phyloP scores from a whole-genome alignment of 2,329 filamentous ascomycete genomes.

The Verticillium nubilum region DNA sequence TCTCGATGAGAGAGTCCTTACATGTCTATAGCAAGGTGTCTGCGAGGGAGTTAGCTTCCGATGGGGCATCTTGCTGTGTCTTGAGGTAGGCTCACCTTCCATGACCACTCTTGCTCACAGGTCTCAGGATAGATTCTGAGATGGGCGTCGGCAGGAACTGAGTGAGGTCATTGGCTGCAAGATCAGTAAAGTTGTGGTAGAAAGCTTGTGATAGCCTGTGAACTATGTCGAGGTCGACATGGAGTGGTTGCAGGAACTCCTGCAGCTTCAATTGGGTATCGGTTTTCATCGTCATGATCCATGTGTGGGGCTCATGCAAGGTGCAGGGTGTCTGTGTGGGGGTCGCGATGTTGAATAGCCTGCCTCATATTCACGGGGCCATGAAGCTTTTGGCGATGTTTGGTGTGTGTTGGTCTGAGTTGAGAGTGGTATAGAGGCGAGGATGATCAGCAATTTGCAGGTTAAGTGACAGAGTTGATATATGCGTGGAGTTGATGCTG shows the following conservation, averaged over 20 bases:
- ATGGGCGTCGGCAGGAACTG: conserved; percentile 60
- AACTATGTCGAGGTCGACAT: conserved; percentile 39
- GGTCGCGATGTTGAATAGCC: background rate
- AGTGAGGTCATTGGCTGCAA: conserved; percentile 46
- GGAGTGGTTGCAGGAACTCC: conserved; percentile 46
- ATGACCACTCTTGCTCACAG: conserved; percentile 32
- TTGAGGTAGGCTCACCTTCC: conserved; percentile 37
- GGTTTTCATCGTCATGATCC: conserved; percentile 16
- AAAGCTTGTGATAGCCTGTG: conserved; percentile 43
- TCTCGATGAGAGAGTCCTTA: conserved; percentile 30
- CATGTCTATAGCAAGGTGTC: conserved; percentile 61
- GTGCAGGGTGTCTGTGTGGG: background rate
- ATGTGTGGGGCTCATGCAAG: background rate
- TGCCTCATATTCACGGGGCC: background rate
- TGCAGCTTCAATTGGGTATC: conserved; percentile 9
- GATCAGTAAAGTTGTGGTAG: conserved; percentile 36
- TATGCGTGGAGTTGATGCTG: too few species aligned
- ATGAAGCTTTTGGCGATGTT: background rate
- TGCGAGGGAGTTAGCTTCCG: conserved; percentile 19
- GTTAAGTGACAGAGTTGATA: too few species aligned
- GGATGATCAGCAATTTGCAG: too few species aligned
- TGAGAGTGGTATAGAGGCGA: background rate
- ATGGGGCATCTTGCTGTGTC: too few species aligned
- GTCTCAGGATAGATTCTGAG: conserved; percentile 51
- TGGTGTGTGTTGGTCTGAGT: background rate